phyloP scores from a whole-genome alignment of 2,329 filamentous ascomycete genomes.

The Neurospora sp. region DNA sequence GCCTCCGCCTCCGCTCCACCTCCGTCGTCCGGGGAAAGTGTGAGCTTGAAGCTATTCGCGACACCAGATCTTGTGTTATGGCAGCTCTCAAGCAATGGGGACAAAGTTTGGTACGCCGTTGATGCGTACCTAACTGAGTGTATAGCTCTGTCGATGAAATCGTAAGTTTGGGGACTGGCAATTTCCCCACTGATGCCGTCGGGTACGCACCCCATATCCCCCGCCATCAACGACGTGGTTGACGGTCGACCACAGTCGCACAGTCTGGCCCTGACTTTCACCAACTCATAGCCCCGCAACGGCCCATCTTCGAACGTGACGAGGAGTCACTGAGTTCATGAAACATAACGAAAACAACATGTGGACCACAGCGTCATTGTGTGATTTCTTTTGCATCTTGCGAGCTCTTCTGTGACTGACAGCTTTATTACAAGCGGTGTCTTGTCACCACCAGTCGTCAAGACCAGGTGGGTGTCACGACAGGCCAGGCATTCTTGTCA shows the following conservation, averaged over 20 bases:
- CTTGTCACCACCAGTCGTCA: background rate
- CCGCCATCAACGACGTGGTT: background rate
- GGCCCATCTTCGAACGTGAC: background rate
- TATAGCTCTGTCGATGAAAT: background rate
- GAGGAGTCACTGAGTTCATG: background rate
- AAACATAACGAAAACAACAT: background rate
- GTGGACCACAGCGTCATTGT: background rate
- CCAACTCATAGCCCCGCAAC: background rate
- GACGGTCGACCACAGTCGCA: background rate
- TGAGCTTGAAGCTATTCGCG: background rate
- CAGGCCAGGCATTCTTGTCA: background rate
- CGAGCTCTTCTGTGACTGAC: background rate
- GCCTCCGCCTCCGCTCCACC: background rate
- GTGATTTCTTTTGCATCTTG: background rate
- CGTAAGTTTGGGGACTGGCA: background rate
- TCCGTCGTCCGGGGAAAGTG: background rate
- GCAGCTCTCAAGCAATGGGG: background rate
- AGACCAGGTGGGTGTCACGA: background rate
- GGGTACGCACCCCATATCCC: background rate
- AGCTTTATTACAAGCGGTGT: background rate
- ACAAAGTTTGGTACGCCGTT: background rate
- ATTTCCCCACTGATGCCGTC: background rate
- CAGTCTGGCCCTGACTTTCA: background rate
- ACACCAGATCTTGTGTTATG: background rate
- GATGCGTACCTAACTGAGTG: background rate